These are phyloP conservation scores for Coniochaeta ligniaria DNA, from an alignment of 2,329 filamentous ascomycete species.

Conservation along the genomic window DNA sequence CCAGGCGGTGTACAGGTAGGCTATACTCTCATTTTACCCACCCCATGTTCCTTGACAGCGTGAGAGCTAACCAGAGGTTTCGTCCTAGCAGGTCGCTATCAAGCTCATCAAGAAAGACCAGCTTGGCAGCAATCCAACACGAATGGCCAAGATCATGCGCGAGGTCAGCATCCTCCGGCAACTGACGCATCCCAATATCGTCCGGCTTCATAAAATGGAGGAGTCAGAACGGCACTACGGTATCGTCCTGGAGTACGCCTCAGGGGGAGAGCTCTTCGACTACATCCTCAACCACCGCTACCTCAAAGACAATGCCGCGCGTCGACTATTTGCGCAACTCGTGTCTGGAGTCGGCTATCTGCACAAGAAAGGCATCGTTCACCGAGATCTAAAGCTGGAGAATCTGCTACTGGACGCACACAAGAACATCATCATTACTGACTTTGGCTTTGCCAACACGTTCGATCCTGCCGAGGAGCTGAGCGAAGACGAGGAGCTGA, in stretches of 20 bases:
- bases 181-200: conserved; percentile 91
- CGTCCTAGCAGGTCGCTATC: conserved; percentile 67
- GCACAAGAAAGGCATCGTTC: conserved; percentile 97
- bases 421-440: conserved; percentile 98
- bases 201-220: conserved; percentile 95
- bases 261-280: conserved; percentile 94
- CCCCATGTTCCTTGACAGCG: background rate
- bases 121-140: conserved; percentile 78
- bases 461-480: conserved; percentile 88
- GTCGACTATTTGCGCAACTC: conserved; percentile 87
- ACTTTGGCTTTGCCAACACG: conserved; percentile 98
- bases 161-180: conserved; percentile 88
- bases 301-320: conserved; percentile 85
- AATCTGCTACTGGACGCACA: conserved; percentile 93
- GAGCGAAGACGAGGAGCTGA: conserved; percentile 81
- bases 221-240: conserved; percentile 96
- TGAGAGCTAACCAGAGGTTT: background rate
- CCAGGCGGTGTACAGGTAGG: conserved; percentile 59
- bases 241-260: conserved; percentile 97
- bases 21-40: background rate
- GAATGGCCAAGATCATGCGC: conserved; percentile 93
- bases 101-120: conserved; percentile 93
- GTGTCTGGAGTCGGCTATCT: conserved; percentile 95
- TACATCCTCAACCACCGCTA: conserved; percentile 97
- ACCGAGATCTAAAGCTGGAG: conserved; percentile 93